Conservation (phyloP, 257 asterid species). For the Apocynum venetum region DNA sequence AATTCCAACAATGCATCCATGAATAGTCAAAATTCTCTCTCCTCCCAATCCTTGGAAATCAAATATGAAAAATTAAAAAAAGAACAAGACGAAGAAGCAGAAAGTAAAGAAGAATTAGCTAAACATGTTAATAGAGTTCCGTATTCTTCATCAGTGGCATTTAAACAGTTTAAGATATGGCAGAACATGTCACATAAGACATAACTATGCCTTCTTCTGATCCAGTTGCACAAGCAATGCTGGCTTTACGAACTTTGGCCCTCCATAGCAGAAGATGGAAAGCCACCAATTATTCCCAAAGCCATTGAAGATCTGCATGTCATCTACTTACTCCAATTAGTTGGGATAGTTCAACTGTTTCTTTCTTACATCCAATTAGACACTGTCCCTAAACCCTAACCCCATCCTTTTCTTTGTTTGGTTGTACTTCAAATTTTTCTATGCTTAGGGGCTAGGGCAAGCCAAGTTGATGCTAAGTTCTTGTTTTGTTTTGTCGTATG, state of each 20-base stretch:
- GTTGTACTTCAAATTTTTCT: not conserved
- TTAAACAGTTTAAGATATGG: not conserved
- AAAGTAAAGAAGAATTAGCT: not conserved
- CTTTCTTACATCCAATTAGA: too few species aligned
- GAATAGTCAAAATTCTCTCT: too few species aligned
- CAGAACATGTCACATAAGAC: not conserved
- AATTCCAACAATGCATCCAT: too few species aligned
- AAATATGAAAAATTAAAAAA: too few species aligned
- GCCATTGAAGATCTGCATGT: too few species aligned
- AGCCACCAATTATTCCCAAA: not conserved
- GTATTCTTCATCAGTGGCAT: not conserved
- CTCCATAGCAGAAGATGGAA: not conserved
- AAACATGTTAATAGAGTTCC: not conserved
- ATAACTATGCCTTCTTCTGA: not conserved
- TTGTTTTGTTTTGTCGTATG: too few species aligned
- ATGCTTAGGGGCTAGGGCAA: too few species aligned
- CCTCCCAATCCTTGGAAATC: too few species aligned
- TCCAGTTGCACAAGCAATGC: not conserved
- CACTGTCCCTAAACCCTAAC: not conserved
- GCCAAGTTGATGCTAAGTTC: too few species aligned
- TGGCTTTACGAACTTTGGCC: not conserved
- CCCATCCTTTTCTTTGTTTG: not conserved
- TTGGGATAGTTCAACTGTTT: not conserved
- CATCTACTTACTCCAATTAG: not conserved
- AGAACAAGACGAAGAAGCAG: not conserved